These are phyloP conservation scores for Juncus inflexus DNA, from an alignment of 176 grass and related monocot species.

Conservation along the genomic window DNA sequence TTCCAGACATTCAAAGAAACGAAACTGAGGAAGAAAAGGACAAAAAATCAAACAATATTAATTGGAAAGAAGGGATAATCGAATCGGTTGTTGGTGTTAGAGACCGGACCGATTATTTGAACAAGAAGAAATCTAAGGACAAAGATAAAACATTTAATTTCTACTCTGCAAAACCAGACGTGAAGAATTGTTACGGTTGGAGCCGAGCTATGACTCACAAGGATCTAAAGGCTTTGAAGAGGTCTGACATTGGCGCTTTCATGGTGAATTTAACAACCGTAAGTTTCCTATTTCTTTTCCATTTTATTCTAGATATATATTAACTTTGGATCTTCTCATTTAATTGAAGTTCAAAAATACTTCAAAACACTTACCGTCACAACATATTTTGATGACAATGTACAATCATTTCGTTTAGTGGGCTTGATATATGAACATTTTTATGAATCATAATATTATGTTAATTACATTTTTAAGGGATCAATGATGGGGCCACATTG, in stretches of 20 bases:
- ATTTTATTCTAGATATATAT: too few species aligned
- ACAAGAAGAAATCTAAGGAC: conserved; percentile 59
- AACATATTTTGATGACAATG: too few species aligned
- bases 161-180: conserved; percentile 54
- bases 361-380: too few species aligned
- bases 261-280: conserved; percentile 88
- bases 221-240: conserved; percentile 44
- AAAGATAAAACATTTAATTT: conserved; percentile 72
- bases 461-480: conserved; percentile 33
- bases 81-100: conserved; percentile 43
- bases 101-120: conserved; percentile 32
- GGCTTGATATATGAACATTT: too few species aligned
- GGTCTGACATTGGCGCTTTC: conserved; percentile 54
- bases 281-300: neutral
- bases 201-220: conserved; percentile 59
- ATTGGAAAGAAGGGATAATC: conserved; percentile 47
- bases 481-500: conserved; percentile 93
- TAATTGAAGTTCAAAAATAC: too few species aligned
- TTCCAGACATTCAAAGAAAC: conserved; percentile 31
- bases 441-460: too few species aligned
- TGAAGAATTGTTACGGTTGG: conserved; percentile 90
- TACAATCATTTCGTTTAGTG: too few species aligned
- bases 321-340: too few species aligned
- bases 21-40: conserved; percentile 27
- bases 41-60: conserved; percentile 3